Evolutionary conservation across 208 protist genomes (phyloP).

Genomic region (Leptomonas seymouri): DNA sequence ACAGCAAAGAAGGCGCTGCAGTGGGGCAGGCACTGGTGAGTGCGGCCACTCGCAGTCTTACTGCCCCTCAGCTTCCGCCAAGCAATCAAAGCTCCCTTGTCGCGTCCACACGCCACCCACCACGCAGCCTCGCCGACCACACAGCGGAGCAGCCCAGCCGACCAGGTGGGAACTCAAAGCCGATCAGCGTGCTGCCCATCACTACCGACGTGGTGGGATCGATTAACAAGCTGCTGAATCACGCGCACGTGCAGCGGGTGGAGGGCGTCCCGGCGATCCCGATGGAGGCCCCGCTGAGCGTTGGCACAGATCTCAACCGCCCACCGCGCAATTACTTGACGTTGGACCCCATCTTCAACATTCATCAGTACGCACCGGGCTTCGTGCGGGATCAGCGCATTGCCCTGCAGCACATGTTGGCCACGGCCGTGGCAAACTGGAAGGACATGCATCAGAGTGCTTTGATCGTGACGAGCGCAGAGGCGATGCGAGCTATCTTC

Average conservation of each 20-base stretch:
- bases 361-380: slow-evolving; percentile 82
- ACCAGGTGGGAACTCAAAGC: slow-evolving; percentile 9
- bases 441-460: slow-evolving; percentile 52
- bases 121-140: not conserved
- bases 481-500: slow-evolving; percentile 76
- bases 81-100: not conserved
- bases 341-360: slow-evolving; percentile 64
- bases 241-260: slow-evolving; percentile 64
- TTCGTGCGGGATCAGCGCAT: slow-evolving; percentile 67
- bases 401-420: slow-evolving; percentile 65
- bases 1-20: not conserved
- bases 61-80: not conserved
- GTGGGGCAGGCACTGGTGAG: not conserved
- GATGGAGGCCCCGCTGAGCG: slow-evolving; percentile 46
- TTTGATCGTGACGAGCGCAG: slow-evolving; percentile 66
- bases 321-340: slow-evolving; percentile 78
- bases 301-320: slow-evolving; percentile 73
- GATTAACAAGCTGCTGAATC: slow-evolving; percentile 33
- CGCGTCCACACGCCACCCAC: not conserved
- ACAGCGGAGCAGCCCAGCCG: not conserved
- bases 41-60: not conserved
- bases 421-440: slow-evolving; percentile 59
- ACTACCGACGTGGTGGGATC: slow-evolving; percentile 5
- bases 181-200: slow-evolving; percentile 29
- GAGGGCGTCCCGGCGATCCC: slow-evolving; percentile 68